These are phyloP conservation scores for Clarireedia monteithiana DNA, from an alignment of 2,329 filamentous ascomycete species.

Conservation along the genomic window DNA sequence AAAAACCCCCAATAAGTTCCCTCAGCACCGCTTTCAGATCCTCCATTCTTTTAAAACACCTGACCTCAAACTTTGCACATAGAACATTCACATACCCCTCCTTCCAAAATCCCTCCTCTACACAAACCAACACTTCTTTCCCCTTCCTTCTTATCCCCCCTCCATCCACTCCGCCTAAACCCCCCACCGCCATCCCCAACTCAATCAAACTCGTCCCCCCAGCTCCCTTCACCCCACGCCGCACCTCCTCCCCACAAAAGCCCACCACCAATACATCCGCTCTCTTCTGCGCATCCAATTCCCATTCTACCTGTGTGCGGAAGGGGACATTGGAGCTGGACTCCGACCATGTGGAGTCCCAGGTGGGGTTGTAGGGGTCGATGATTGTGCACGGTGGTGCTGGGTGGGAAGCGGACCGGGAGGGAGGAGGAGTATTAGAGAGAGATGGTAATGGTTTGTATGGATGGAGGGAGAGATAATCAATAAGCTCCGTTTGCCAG, in stretches of 20 bases:
- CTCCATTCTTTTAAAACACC: conserved; percentile 35
- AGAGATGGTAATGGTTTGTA: conserved; percentile 60
- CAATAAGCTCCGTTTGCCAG: not conserved
- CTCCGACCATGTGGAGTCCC: conserved; percentile 46
- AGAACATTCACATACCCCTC: conserved; percentile 54
- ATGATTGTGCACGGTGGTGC: conserved; percentile 43
- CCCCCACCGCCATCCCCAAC: conserved; percentile 58
- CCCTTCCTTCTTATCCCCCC: conserved; percentile 41
- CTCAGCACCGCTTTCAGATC: conserved; percentile 37
- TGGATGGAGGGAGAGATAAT: not conserved
- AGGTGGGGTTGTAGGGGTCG: conserved; percentile 49
- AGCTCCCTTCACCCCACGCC: conserved; percentile 68
- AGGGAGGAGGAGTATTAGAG: conserved; percentile 63
- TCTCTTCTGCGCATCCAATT: conserved; percentile 46
- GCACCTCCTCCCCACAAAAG: conserved; percentile 54
- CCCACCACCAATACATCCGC: conserved; percentile 53
- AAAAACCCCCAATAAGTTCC: conserved; percentile 52
- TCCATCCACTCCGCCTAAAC: conserved; percentile 67
- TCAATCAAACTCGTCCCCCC: conserved; percentile 35
- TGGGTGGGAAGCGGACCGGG: conserved; percentile 59
- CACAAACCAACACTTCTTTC: conserved; percentile 79
- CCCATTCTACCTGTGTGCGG: conserved; percentile 51
- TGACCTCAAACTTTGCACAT: conserved; percentile 40
- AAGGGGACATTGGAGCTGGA: conserved; percentile 40
- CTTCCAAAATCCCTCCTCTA: conserved; percentile 45